Percentiles rank a stretch among this genome's conserved stretches.
Conservation (phyloP, 2,329 filamentous ascomycete genomes). For the Epichloe gansuensis region DNA sequence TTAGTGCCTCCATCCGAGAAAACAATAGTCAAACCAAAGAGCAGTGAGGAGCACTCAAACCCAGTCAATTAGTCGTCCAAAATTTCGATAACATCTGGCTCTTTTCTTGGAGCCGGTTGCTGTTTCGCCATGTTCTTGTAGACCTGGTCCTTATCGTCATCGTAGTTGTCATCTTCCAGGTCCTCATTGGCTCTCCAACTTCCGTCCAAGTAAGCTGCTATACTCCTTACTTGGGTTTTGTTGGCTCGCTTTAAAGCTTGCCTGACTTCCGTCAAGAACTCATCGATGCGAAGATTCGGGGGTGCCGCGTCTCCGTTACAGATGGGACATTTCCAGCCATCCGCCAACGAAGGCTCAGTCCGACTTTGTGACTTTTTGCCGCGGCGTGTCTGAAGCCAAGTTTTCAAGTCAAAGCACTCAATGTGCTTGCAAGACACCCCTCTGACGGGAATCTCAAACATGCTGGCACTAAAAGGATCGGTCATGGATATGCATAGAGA, state of each 20-base stretch:
- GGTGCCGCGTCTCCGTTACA: conserved; percentile 70
- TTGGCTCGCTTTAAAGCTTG: conserved; percentile 28
- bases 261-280: conserved; percentile 55
- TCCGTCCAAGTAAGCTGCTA: conserved; percentile 19
- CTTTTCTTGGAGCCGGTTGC: neutral
- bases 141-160: neutral
- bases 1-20: neutral
- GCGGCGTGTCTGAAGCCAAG: conserved; percentile 58
- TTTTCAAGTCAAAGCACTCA: conserved; percentile 83
- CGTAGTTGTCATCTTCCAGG: conserved; percentile 16
- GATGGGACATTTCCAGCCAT: conserved; percentile 79
- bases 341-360: conserved; percentile 41
- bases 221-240: conserved; percentile 15
- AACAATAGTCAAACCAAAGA: neutral
- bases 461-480: conserved; percentile 51
- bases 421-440: conserved; percentile 58
- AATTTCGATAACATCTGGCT: conserved; percentile 15
- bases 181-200: conserved; percentile 21
- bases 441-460: conserved; percentile 62
- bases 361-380: conserved; percentile 22
- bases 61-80: conserved; percentile 11
- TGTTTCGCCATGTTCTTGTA: neutral
- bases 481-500: conserved; percentile 46
- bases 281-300: conserved; percentile 54
- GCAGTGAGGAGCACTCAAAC: neutral